Evolutionary conservation across 2,329 filamentous ascomycete species (phyloP).

Genomic region (Bimuria novae-zelandiae): DNA sequence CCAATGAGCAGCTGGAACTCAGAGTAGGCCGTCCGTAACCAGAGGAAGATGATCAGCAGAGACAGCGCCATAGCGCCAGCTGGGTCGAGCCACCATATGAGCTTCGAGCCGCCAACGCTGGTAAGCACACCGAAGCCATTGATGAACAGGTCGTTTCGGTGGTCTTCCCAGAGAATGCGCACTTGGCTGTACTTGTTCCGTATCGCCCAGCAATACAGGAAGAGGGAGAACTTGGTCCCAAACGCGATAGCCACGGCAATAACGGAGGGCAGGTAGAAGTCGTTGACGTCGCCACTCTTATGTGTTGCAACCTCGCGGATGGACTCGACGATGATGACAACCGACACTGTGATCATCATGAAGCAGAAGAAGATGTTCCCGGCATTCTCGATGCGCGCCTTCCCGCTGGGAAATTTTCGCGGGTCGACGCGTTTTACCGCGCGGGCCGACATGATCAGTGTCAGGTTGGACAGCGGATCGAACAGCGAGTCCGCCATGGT

Average conservation of each 20-base stretch:
- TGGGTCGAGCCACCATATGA: slow-evolving; percentile 94
- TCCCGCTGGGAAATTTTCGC: slow-evolving; percentile 85
- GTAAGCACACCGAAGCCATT: slow-evolving; percentile 93
- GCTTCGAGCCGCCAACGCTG: slow-evolving; percentile 85
- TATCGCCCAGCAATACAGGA: slow-evolving; percentile 90
- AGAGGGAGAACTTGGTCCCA: slow-evolving; percentile 78
- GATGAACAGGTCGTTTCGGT: slow-evolving; percentile 96
- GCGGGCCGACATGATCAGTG: slow-evolving; percentile 82
- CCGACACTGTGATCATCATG: slow-evolving; percentile 89
- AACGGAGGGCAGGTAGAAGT: slow-evolving; percentile 80
- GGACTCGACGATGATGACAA: slow-evolving; percentile 91
- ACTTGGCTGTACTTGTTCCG: slow-evolving; percentile 91
- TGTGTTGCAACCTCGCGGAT: slow-evolving; percentile 67
- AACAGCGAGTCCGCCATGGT: slow-evolving; percentile 97
- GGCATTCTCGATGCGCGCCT: slow-evolving; percentile 90
- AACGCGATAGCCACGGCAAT: slow-evolving; percentile 87
- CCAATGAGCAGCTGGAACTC: slow-evolving; percentile 94
- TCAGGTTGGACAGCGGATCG: slow-evolving; percentile 87
- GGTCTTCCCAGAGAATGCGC: slow-evolving; percentile 92
- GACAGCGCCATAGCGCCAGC: slow-evolving; percentile 87
- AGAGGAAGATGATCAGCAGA: slow-evolving; percentile 75
- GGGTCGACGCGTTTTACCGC: slow-evolving; percentile 87
- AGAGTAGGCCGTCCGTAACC: slow-evolving; percentile 81
- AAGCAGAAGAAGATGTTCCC: slow-evolving; percentile 97
- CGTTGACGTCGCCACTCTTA: slow-evolving; percentile 54